phyloP scores from a whole-genome alignment of 495 filamentous ascomycete genomes.

The Talaromyces trachyspermus region DNA sequence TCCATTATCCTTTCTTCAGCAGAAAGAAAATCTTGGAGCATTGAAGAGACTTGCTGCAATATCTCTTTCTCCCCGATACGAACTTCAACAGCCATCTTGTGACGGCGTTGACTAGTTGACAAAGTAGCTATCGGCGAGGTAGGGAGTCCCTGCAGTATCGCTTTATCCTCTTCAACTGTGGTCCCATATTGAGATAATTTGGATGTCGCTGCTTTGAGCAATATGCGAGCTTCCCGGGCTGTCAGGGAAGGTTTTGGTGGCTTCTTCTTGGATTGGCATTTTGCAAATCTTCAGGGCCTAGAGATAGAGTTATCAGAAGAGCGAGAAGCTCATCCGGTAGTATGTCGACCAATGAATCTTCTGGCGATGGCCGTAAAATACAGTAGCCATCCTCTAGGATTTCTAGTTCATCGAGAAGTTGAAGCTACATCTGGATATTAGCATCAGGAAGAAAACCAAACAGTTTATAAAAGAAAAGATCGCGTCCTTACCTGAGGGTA shows the following conservation, averaged over 20 bases:
- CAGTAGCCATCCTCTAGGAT: slow-evolving; percentile 50
- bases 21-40: slow-evolving; percentile 21
- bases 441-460: not conserved
- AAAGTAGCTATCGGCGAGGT: slow-evolving; percentile 16
- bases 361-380: slow-evolving; percentile 29
- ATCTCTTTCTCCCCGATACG: slow-evolving; percentile 75
- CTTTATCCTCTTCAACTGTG: slow-evolving; percentile 53
- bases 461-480: slow-evolving; percentile 6
- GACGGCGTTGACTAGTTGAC: slow-evolving; percentile 29
- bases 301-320: slow-evolving; percentile 38
- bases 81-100: slow-evolving; percentile 65
- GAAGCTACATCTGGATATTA: slow-evolving; percentile 21
- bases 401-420: slow-evolving; percentile 42
- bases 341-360: slow-evolving; percentile 30
- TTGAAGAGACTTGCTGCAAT: slow-evolving; percentile 39
- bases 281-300: slow-evolving; percentile 32
- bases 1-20: slow-evolving; percentile 13
- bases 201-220: slow-evolving; percentile 23
- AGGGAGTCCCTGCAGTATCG: slow-evolving; percentile 35
- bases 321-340: slow-evolving; percentile 43
- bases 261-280: slow-evolving; percentile 35
- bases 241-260: slow-evolving; percentile 35
- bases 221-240: slow-evolving; percentile 21
- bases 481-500: slow-evolving; percentile 40
- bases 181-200: slow-evolving; percentile 50